Conservation (phyloP, 2,329 filamentous ascomycete species). For the Bipolaris bicolor region DNA sequence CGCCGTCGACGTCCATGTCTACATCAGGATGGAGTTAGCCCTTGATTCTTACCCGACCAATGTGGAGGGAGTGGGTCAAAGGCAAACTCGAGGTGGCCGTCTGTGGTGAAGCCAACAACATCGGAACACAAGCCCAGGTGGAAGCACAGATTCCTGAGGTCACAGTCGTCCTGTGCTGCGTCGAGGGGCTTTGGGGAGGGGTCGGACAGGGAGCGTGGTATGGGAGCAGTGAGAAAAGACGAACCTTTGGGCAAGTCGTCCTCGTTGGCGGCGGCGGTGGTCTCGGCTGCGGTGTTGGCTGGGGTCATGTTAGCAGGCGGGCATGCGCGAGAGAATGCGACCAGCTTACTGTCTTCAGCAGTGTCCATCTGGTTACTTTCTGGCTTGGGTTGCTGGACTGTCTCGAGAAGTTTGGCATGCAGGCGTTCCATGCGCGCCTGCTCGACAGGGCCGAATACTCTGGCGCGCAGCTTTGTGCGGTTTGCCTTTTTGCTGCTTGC, state of each 20-base stretch:
- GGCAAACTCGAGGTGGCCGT: conserved; percentile 45
- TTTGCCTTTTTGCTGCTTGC: conserved; percentile 83
- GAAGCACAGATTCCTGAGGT: conserved; percentile 46
- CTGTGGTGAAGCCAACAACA: conserved; percentile 47
- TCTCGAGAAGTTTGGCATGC: conserved; percentile 81
- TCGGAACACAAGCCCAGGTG: conserved; percentile 49
- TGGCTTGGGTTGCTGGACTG: conserved; percentile 78
- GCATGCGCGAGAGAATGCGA: neutral
- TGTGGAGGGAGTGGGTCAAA: conserved; percentile 46
- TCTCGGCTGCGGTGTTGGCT: conserved; percentile 23
- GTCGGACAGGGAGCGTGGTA: conserved; percentile 35
- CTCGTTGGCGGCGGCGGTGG: conserved; percentile 27
- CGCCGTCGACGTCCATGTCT: conserved; percentile 51
- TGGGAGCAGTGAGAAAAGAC: conserved; percentile 38
- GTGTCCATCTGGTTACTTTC: conserved; percentile 55
- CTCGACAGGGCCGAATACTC: conserved; percentile 84
- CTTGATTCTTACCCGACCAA: conserved; percentile 39
- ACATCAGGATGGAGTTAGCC: conserved; percentile 39
- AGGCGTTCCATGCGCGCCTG: conserved; percentile 80
- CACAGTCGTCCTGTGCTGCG: conserved; percentile 22
- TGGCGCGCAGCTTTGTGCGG: conserved; percentile 77
- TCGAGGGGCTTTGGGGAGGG: conserved; percentile 15
- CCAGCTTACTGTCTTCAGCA: conserved; percentile 48
- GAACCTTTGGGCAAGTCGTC: conserved; percentile 42
- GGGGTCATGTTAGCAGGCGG: conserved; percentile 3